Evolutionary conservation across 2,329 filamentous ascomycete species (phyloP).

Genomic region (Zymoseptoria brevis): DNA sequence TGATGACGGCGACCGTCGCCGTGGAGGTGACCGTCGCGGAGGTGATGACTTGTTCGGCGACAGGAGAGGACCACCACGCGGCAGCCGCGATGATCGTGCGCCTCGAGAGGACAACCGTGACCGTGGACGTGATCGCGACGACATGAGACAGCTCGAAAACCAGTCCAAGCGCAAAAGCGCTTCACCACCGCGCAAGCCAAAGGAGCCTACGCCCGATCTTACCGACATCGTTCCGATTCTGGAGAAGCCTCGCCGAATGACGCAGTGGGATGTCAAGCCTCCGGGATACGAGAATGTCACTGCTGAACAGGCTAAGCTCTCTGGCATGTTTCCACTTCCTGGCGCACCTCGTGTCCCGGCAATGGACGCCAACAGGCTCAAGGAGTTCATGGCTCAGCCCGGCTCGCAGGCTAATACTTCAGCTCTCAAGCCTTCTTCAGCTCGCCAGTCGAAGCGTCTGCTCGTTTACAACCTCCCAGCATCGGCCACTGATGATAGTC

Average conservation of each 20-base stretch:
- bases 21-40: slow-evolving; percentile 39
- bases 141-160: slow-evolving; percentile 28
- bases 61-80: slow-evolving; percentile 20
- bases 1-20: slow-evolving; percentile 45
- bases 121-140: slow-evolving; percentile 31
- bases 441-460: slow-evolving; percentile 87
- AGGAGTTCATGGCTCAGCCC: slow-evolving; percentile 92
- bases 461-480: slow-evolving; percentile 76
- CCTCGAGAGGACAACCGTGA: slow-evolving; percentile 30
- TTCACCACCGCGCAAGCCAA: slow-evolving; percentile 76
- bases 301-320: slow-evolving; percentile 95
- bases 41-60: slow-evolving; percentile 30
- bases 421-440: slow-evolving; percentile 85
- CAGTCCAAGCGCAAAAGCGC: slow-evolving; percentile 57
- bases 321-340: slow-evolving; percentile 95
- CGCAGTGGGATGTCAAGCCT: slow-evolving; percentile 99
- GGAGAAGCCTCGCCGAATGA: slow-evolving; percentile 83
- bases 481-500: slow-evolving; percentile 62
- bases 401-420: slow-evolving; percentile 61
- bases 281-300: slow-evolving; percentile 97
- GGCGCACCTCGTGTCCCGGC: slow-evolving; percentile 90
- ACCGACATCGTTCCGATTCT: slow-evolving; percentile 75
- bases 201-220: slow-evolving; percentile 91
- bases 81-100: slow-evolving; percentile 40
- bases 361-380: slow-evolving; percentile 88